These are phyloP conservation scores for Fusarium ramigenum DNA, from an alignment of 2,329 filamentous ascomycete species.

Conservation along the genomic window DNA sequence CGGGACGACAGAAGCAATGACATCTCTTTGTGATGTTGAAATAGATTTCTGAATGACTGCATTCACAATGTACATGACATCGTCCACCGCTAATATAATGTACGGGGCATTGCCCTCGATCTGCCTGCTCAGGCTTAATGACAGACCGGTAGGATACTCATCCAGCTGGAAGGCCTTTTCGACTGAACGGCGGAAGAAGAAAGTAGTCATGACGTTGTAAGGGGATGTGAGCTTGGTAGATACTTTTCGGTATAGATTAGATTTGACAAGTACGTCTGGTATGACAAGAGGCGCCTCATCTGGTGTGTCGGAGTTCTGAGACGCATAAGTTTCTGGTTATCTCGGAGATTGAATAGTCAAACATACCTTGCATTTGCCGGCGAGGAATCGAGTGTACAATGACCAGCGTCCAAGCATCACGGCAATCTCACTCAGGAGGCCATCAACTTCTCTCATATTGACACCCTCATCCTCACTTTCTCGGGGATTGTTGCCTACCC, in stretches of 20 bases:
- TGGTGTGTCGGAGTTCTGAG: slow-evolving; percentile 60
- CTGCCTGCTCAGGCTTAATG: slow-evolving; percentile 76
- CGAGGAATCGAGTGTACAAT: slow-evolving; percentile 88
- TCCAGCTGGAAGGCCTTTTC: slow-evolving; percentile 98
- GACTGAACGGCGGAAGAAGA: slow-evolving; percentile 95
- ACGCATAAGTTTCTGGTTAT: slow-evolving; percentile 22
- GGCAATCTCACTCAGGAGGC: slow-evolving; percentile 84
- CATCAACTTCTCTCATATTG: slow-evolving; percentile 96
- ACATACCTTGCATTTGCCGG: slow-evolving; percentile 82
- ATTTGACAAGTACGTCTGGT: slow-evolving; percentile 80
- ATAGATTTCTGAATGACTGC: slow-evolving; percentile 87
- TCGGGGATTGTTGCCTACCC: slow-evolving; percentile 62
- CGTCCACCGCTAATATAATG: slow-evolving; percentile 95
- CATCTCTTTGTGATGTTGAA: slow-evolving; percentile 82
- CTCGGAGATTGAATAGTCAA: not conserved
- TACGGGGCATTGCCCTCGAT: slow-evolving; percentile 84
- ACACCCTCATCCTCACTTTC: slow-evolving; percentile 89
- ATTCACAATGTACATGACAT: slow-evolving; percentile 99
- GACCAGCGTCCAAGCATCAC: slow-evolving; percentile 95
- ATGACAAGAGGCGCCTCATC: slow-evolving; percentile 68
- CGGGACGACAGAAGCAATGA: slow-evolving; percentile 81
- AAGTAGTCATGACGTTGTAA: slow-evolving; percentile 92
- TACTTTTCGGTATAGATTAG: slow-evolving; percentile 83
- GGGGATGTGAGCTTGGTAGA: slow-evolving; percentile 77
- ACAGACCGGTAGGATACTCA: slow-evolving; percentile 82